phyloP scores from a whole-genome alignment of 2,329 filamentous ascomycete genomes.

The Colletotrichum sp. region DNA sequence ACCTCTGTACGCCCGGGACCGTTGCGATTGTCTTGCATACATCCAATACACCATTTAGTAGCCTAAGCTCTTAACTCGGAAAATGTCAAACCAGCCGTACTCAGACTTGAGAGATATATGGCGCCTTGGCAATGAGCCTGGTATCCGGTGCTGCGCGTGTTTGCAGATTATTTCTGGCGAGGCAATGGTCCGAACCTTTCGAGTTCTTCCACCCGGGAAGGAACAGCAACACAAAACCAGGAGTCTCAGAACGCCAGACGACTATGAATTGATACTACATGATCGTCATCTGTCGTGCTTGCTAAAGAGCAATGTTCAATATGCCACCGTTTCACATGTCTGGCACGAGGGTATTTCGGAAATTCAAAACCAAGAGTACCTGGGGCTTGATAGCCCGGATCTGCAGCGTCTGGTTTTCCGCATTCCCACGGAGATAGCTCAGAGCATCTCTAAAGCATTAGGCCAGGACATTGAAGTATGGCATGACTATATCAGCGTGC shows the following conservation, averaged over 20 bases:
- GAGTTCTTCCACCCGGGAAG: neutral
- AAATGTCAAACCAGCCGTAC: neutral
- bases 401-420: neutral
- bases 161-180: neutral
- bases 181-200: neutral
- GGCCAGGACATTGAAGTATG: neutral
- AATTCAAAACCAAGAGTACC: neutral
- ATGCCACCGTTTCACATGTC: neutral
- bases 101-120: neutral
- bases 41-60: too few relatives aligned
- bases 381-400: neutral
- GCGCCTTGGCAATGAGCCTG: neutral
- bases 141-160: neutral
- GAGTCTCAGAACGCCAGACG: neutral
- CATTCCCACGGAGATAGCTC: neutral
- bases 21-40: too few relatives aligned
- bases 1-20: neutral
- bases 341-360: neutral
- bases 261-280: neutral
- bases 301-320: neutral
- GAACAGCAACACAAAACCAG: neutral
- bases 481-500: neutral
- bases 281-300: neutral
- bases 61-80: neutral
- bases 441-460: neutral